Conservation (phyloP, 148 eudicot genomes). For the Silene uniflora region DNA sequence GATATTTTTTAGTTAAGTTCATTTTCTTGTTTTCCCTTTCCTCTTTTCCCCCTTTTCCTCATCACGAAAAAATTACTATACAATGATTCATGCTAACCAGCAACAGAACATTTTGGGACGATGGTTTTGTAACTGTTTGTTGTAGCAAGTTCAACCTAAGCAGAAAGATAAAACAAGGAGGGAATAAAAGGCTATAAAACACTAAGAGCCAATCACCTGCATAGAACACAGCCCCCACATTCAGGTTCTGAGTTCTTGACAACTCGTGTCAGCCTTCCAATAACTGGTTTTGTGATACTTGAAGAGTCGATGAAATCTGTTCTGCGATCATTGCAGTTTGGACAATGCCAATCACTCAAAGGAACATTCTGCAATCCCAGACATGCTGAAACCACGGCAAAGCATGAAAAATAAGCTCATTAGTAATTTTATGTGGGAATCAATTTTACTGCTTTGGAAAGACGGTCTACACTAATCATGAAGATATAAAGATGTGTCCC, state of each 20-base stretch:
- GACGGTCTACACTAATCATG: neutral
- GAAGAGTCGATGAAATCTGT: constrained; percentile 37
- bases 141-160: constrained; percentile 1
- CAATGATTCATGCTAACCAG: neutral
- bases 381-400: constrained; percentile 59
- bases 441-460: neutral
- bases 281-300: constrained; percentile 42
- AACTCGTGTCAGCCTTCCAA: constrained; percentile 63
- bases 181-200: constrained; percentile 2
- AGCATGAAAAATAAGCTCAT: constrained; percentile 13
- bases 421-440: neutral
- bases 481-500: neutral
- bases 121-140: neutral
- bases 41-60: neutral
- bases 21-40: neutral
- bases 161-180: constrained; percentile 6
- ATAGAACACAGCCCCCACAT: constrained; percentile 79
- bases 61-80: neutral
- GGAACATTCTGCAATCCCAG: constrained; percentile 52
- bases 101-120: neutral
- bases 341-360: constrained; percentile 63
- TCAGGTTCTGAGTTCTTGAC: constrained; percentile 67
- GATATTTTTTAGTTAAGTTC: no score
- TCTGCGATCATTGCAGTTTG: constrained; percentile 52
- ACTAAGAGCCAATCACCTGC: constrained; percentile 59